These are phyloP conservation scores for Conticribra weissflogii DNA, from an alignment of 108 stramenopile species.

Conservation along the genomic window DNA sequence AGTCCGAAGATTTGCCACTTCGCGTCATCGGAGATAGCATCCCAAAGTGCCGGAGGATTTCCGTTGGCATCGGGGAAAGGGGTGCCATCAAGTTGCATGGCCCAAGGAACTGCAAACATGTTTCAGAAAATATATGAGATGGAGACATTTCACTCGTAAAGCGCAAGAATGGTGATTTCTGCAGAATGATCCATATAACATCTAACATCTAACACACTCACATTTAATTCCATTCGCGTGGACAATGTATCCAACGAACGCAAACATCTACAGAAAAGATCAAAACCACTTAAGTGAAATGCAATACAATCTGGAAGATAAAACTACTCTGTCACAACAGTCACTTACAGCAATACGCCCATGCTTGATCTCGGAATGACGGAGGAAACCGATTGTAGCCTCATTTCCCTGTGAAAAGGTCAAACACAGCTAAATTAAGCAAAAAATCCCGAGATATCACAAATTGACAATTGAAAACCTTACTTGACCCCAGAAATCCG, in stretches of 20 bases:
- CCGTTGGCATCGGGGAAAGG: slow-evolving; percentile 57
- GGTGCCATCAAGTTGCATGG: slow-evolving; percentile 60
- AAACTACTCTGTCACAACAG: no score
- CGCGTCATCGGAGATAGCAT: slow-evolving; percentile 57
- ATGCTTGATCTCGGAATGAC: slow-evolving; percentile 68
- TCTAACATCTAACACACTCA: no score
- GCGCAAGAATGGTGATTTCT: no score
- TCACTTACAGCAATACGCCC: slow-evolving; percentile 55
- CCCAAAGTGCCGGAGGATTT: slow-evolving; percentile 66
- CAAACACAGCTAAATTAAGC: slow-evolving; percentile 45
- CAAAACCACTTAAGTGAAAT: background rate
- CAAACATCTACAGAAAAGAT: slow-evolving; percentile 37
- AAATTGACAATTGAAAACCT: no score
- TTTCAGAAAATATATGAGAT: no score
- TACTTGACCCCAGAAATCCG: slow-evolving; percentile 61
- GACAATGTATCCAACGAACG: slow-evolving; percentile 75
- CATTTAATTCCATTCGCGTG: slow-evolving; percentile 63
- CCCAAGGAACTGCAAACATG: no score
- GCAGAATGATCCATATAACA: no score
- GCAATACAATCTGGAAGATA: background rate
- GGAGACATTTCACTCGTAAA: no score
- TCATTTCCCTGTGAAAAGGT: slow-evolving; percentile 74
- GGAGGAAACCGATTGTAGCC: slow-evolving; percentile 64
- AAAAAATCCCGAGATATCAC: no score
- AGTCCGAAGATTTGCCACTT: slow-evolving; percentile 74